Evolutionary conservation across 2,329 filamentous ascomycete species (phyloP).

Genomic region (Polytolypa hystricis): DNA sequence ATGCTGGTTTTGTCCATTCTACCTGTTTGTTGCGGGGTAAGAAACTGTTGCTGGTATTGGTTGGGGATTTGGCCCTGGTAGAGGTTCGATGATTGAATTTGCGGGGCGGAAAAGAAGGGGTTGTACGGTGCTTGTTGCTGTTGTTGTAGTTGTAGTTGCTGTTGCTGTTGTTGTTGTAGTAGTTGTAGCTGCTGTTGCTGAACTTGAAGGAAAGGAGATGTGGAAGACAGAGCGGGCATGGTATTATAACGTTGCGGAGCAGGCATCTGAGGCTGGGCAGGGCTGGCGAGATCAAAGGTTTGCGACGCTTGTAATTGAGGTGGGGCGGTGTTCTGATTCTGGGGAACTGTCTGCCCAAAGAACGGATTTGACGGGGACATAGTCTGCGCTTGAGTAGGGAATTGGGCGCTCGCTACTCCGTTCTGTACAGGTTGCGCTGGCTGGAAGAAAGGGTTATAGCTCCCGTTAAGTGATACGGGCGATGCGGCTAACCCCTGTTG

Average conservation of each 20-base stretch:
- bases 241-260: conserved; percentile 28
- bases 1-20: conserved; percentile 38
- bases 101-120: conserved; percentile 22
- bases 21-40: conserved; percentile 28
- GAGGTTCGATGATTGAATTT: conserved; percentile 4
- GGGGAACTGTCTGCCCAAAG: conserved; percentile 19
- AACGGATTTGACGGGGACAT: conserved; percentile 25
- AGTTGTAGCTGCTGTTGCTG: conserved; percentile 17
- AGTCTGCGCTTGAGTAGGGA: conserved; percentile 16
- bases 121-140: conserved; percentile 19
- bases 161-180: conserved; percentile 11
- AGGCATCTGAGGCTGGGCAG: conserved; percentile 6
- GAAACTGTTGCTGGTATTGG: conserved; percentile 9
- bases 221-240: conserved; percentile 24
- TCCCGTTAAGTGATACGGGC: conserved; percentile 24
- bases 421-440: conserved; percentile 18
- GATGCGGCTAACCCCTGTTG: conserved; percentile 26
- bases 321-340: conserved; percentile 15
- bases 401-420: conserved; percentile 15
- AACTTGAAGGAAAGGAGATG: conserved; percentile 20
- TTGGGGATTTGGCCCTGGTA: conserved; percentile 5
- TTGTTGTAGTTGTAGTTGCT: conserved; percentile 7
- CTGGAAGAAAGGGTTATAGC: conserved; percentile 23
- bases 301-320: conserved; percentile 13
- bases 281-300: neutral